A percentile compares a stretch with the other conserved stretches of the same genome.
Conservation (phyloP, 495 filamentous ascomycete species). For the Hyphodiscus hymeniophilus region DNA sequence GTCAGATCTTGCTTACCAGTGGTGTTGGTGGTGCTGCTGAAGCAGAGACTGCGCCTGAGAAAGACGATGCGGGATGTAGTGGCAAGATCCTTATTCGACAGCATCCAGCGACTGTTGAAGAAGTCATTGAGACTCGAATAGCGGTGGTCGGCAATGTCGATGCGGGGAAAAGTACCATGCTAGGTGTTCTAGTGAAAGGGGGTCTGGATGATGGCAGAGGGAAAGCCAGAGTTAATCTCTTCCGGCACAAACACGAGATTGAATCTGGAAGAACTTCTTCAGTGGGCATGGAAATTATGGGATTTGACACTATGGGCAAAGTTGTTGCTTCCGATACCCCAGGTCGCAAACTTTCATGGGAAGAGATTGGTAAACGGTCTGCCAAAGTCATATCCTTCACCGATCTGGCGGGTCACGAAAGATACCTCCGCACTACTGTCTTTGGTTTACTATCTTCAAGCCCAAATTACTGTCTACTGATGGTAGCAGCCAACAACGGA, state of each 20-base stretch:
- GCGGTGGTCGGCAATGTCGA: slow-evolving; percentile 97
- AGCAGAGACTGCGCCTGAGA: slow-evolving; percentile 41
- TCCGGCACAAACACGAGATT: slow-evolving; percentile 95
- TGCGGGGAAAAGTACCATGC: slow-evolving; percentile 93
- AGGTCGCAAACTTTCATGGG: slow-evolving; percentile 88
- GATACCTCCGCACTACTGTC: slow-evolving; percentile 91
- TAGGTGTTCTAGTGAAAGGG: slow-evolving; percentile 93
- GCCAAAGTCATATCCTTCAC: slow-evolving; percentile 96
- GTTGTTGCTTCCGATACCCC: slow-evolving; percentile 73
- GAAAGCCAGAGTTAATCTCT: slow-evolving; percentile 91
- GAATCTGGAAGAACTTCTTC: slow-evolving; percentile 93
- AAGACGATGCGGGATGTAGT: slow-evolving; percentile 61
- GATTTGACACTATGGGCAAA: slow-evolving; percentile 84
- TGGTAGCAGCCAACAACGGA: slow-evolving; percentile 98
- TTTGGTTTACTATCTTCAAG: slow-evolving; percentile 92
- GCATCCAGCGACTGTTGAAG: slow-evolving; percentile 63
- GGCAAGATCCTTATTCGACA: slow-evolving; percentile 82
- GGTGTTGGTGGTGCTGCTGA: slow-evolving; percentile 79
- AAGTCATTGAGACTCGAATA: slow-evolving; percentile 92
- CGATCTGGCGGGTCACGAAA: slow-evolving; percentile 91
- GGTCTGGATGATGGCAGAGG: slow-evolving; percentile 91
- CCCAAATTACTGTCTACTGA: slow-evolving; percentile 94
- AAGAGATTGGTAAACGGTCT: slow-evolving; percentile 92
- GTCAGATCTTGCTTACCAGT: slow-evolving; percentile 73
- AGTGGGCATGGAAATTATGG: slow-evolving; percentile 98